Conservation (phyloP, 2,329 filamentous ascomycete species). For the Penicillium paneum region DNA sequence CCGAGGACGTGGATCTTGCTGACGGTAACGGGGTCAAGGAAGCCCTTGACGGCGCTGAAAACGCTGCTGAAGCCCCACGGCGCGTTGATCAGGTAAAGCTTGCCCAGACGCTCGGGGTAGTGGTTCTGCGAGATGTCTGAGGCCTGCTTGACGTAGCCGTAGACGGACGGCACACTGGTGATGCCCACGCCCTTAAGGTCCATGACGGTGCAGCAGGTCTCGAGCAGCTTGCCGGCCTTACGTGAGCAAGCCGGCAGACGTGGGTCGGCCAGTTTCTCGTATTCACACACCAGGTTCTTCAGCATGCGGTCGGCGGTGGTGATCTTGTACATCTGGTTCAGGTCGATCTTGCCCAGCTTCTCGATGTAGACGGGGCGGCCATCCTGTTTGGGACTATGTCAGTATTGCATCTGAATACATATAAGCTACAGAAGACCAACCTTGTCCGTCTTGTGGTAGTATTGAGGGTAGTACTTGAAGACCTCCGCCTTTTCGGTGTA, state of each 20-base stretch:
- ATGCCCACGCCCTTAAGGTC: slow-evolving; percentile 93
- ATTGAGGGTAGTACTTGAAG: slow-evolving; percentile 92
- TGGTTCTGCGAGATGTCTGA: slow-evolving; percentile 95
- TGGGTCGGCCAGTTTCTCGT: slow-evolving; percentile 92
- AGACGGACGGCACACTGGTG: slow-evolving; percentile 75
- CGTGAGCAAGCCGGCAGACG: slow-evolving; percentile 93
- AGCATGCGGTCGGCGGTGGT: slow-evolving; percentile 92
- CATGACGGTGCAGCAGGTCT: slow-evolving; percentile 98
- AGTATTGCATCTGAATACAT: neutral
- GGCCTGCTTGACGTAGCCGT: slow-evolving; percentile 79
- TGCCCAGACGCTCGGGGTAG: slow-evolving; percentile 95
- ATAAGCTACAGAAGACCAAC: slow-evolving; percentile 34
- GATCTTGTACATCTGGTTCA: slow-evolving; percentile 87
- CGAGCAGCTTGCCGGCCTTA: slow-evolving; percentile 81
- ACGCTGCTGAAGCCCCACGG: slow-evolving; percentile 90
- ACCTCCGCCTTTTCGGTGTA: slow-evolving; percentile 82
- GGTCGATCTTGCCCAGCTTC: slow-evolving; percentile 88
- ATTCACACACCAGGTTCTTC: slow-evolving; percentile 92
- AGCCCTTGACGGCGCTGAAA: slow-evolving; percentile 84
- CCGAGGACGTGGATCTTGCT: slow-evolving; percentile 93
- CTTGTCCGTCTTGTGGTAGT: slow-evolving; percentile 80
- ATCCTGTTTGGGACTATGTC: slow-evolving; percentile 57
- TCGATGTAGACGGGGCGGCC: slow-evolving; percentile 97
- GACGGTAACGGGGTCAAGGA: slow-evolving; percentile 94
- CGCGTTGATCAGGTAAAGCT: slow-evolving; percentile 96